These are phyloP conservation scores for Leishmania lainsoni DNA, from an alignment of 208 protist genomes.

Conservation along the genomic window DNA sequence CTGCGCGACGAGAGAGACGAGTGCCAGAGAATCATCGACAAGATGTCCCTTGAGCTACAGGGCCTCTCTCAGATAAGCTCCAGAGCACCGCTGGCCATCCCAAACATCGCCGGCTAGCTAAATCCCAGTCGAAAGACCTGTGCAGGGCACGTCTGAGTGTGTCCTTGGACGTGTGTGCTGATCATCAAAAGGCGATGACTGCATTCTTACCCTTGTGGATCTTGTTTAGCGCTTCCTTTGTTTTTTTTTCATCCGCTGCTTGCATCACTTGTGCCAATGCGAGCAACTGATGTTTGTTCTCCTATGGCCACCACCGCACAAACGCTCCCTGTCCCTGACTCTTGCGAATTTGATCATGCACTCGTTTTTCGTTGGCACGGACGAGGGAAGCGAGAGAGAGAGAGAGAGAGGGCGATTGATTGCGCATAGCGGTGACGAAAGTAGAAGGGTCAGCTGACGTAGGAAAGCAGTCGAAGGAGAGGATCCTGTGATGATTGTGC, in stretches of 20 bases:
- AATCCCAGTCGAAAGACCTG: neutral
- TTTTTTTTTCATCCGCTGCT: neutral
- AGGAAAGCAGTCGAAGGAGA: neutral
- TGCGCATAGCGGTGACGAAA: neutral
- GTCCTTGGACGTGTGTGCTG: neutral
- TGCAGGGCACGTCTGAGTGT: neutral
- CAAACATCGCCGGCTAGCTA: conserved; percentile 10
- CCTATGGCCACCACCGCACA: neutral
- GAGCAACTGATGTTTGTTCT: neutral
- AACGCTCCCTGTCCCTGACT: neutral
- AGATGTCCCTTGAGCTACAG: conserved; percentile 58
- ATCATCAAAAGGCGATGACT: neutral
- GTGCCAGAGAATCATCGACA: conserved; percentile 53
- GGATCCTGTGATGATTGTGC: neutral
- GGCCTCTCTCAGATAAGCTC: conserved; percentile 30
- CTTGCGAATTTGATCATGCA: neutral
- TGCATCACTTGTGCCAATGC: neutral
- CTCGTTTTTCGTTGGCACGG: neutral
- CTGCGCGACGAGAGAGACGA: conserved; percentile 54
- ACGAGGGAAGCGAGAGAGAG: neutral
- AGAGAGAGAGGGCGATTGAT: neutral
- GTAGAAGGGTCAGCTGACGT: neutral
- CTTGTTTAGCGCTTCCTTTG: neutral
- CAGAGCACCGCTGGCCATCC: conserved; percentile 21
- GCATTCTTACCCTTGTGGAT: neutral